Evolutionary conservation across 495 filamentous ascomycete genomes (phyloP).

Genomic region (Terfezia claveryi): DNA sequence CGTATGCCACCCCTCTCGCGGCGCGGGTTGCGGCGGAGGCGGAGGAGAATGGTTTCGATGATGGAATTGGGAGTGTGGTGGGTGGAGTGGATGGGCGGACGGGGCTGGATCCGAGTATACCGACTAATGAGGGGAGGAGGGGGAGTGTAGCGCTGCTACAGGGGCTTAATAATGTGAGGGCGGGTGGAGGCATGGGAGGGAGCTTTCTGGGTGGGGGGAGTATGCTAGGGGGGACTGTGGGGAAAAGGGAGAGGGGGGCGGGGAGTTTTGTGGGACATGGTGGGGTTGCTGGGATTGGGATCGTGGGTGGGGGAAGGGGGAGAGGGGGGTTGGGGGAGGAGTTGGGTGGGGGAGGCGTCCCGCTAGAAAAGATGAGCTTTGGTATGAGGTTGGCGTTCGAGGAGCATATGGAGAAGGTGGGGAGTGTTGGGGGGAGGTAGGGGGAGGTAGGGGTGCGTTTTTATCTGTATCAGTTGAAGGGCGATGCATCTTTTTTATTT

Average conservation of each 20-base stretch:
- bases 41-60: slow-evolving; percentile 5
- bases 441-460: not conserved
- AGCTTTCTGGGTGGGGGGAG: slow-evolving; percentile 2
- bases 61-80: slow-evolving; percentile 13
- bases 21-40: slow-evolving; percentile 15
- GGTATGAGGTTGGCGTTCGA: not conserved
- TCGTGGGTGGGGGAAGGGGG: not conserved
- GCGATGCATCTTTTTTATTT: too few species aligned
- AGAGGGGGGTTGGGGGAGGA: not conserved
- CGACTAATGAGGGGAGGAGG: not conserved
- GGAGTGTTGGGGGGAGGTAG: not conserved
- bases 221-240: not conserved
- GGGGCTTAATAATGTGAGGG: not conserved
- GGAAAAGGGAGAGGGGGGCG: slow-evolving; percentile 4
- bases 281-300: slow-evolving; percentile 13
- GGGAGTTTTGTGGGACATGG: slow-evolving; percentile 12
- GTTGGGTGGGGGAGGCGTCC: not conserved
- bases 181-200: not conserved
- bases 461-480: too few species aligned
- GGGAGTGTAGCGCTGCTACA: not conserved
- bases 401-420: not conserved
- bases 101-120: slow-evolving; percentile 13
- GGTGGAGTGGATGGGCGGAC: slow-evolving; percentile 17
- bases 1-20: slow-evolving; percentile 14
- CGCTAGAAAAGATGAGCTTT: slow-evolving; percentile 3